Conservation (phyloP, 352 stramenopile genomes). For the Globisporangium canariense region DNA sequence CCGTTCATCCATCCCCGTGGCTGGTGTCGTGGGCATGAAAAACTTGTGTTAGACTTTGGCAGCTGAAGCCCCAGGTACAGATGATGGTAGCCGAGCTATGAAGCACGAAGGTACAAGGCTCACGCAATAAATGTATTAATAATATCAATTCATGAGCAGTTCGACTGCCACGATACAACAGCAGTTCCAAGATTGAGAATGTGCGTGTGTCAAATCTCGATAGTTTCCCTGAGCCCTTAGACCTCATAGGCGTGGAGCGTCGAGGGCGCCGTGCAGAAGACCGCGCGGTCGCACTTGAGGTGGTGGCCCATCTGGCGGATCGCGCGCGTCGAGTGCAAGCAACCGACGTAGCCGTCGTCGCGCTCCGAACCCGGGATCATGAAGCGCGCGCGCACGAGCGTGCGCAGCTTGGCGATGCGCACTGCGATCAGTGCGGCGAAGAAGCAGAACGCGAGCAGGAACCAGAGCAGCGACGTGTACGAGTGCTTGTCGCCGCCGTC, state of each 20-base stretch:
- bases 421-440: neutral
- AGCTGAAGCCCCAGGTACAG: too few relatives aligned
- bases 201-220: neutral
- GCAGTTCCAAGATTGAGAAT: neutral
- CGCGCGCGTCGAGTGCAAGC: constrained; percentile 3
- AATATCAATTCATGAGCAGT: neutral
- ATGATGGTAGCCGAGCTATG: too few relatives aligned
- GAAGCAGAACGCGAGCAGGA: constrained; percentile 3
- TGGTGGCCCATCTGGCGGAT: constrained; percentile 14
- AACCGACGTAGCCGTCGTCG: constrained; percentile 6
- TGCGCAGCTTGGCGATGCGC: constrained; percentile 8
- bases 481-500: neutral
- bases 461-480: constrained; percentile 4
- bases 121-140: constrained; percentile 2
- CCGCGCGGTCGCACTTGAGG: constrained; percentile 13
- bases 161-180: neutral
- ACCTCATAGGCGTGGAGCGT: constrained; percentile 15
- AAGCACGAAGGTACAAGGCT: neutral
- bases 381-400: constrained; percentile 1
- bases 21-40: neutral
- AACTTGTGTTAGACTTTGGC: neutral
- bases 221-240: neutral
- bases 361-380: constrained; percentile 3
- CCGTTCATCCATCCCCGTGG: too few relatives aligned
- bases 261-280: constrained; percentile 11